Base-by-base conservation (phyloP, 2,329 filamentous ascomycete genomes). In the Raffaelea ambrosiae region DNA sequence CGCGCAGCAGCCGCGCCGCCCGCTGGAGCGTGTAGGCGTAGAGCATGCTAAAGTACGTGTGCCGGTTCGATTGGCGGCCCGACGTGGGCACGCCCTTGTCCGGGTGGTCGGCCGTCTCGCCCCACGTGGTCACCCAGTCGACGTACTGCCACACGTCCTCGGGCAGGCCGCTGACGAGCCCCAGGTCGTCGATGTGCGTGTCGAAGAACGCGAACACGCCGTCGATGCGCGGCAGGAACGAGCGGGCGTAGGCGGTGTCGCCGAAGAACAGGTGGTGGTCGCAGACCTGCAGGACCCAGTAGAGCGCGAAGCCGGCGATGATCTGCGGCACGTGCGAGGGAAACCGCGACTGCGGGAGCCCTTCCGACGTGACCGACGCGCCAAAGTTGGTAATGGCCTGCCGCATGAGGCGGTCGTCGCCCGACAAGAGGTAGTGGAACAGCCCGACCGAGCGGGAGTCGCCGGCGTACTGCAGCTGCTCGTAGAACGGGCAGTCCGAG, bases 41-140 rank as follows among this genome's bases (percentile, higher is more conserved):
- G 0, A 70, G 53, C 56, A 66, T 54, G 44, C 61, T 69, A 51
- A 64, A 64, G 48, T 68, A 70, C 0, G 68, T 67, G 50, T 66
- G 64, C 3, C 60, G 47, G 43, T 67, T 67, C 2, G 63, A 61
- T 13, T 54, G 55, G 9, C 63, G 55, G 4, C 63, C 66, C 0
- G 65, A 62, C 0, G 63, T 63, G 0, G 67, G 67, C 0, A 69
- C 65, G 3, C 68, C 68, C 31, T 53, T 53, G 40, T 53, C 51
- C 1, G 47, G 45, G 23, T 53, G 51, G 5, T 33, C 31, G 21
- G 29, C 40, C 7, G 58, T 59, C 13, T 54, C 54, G 13, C 47
- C 50, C 57, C 57, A 61, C 7, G 54, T 41, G 0, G 51, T 45
- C 4, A 58, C 55, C 64, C 64, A 67, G 46, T 67, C 64, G 3